Base-by-base conservation (phyloP, 108 stramenopile species). In the Schizochytrium sp. region DNA sequence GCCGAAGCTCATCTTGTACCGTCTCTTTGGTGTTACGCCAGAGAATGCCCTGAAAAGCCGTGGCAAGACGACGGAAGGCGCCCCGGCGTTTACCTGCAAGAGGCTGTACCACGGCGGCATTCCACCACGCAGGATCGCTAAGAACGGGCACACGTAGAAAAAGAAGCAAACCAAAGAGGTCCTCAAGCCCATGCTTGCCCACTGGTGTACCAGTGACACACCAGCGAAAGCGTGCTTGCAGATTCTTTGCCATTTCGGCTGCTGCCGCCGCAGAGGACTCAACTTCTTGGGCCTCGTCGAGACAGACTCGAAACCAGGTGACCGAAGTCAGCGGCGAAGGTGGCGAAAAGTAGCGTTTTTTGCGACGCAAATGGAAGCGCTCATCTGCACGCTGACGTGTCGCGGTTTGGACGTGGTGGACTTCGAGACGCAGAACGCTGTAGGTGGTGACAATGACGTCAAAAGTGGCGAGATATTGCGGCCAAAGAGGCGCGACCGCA, bases 201-300 rank as follows among this genome's bases (percentile, higher is more conserved):
- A 88, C 55, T 12, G 88, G 88, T 6, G 88, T 88, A 44, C 88
- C 88, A 5, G 69, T 72, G 8, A 88, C 72, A 53, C 53, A n/a
- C 88, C 88, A 88, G 18, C 88, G 44, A 28, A 28, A 8, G 19
- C 5, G 10, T 5, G 71, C 47, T 4, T 18, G 69, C n/a, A 88
- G 10, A 14, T 4, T 5, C 5, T 34, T 43, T 5, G 72, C 69
- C 60, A 88, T 63, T 44, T 69, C 34, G 14, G 72, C 51, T 5
- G 45, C 48, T 18, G 88, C 88, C 14, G 88, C 19, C 19, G 88
- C 28, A 8, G 60, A 44, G 43, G 45, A n/a, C 51, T 72, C 60
- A 3, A 72, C 69, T 19, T 41, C 18, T 55, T 88, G 88, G 48
- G 88, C 88, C 72, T 88, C 88, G 57, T 88, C 88, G 53, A 88